These are phyloP conservation scores for Puccinia polysora DNA, from an alignment of 1,284 basidiomycete genomes.

Conservation along the genomic window DNA sequence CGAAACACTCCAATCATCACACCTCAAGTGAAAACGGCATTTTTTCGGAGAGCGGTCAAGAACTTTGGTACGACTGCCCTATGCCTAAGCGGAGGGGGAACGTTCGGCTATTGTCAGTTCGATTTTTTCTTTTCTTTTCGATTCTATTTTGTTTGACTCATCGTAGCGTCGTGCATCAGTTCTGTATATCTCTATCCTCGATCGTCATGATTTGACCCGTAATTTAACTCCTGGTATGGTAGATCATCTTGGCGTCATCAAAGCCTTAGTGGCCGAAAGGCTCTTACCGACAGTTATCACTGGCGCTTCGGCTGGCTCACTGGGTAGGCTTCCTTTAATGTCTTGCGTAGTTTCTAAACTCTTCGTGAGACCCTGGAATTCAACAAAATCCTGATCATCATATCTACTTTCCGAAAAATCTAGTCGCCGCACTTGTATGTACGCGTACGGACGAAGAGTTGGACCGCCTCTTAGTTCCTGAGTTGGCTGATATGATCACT, in stretches of 20 bases:
- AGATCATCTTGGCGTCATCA: conserved; percentile 81
- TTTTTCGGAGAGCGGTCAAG: conserved; percentile 81
- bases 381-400: not conserved
- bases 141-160: conserved; percentile 2
- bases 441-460: conserved; percentile 88
- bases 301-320: conserved; percentile 87
- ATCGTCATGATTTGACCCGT: not conserved
- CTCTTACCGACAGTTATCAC: conserved; percentile 80
- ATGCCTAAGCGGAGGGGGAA: conserved; percentile 88
- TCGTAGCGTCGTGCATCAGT: too few relatives aligned
- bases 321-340: conserved; percentile 54
- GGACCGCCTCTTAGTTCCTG: conserved; percentile 68
- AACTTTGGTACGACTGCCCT: conserved; percentile 86
- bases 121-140: conserved; percentile 47
- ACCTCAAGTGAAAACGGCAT: conserved; percentile 80
- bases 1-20: conserved; percentile 68
- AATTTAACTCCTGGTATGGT: not conserved
- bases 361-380: conserved; percentile 7
- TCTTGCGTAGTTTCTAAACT: not conserved
- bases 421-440: conserved; percentile 64
- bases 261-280: conserved; percentile 80
- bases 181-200: too few relatives aligned
- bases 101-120: conserved; percentile 71
- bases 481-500: conserved; percentile 78
- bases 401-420: not conserved